A percentile compares a stretch with the other conserved stretches of the same genome.
Evolutionary conservation across 2,329 filamentous ascomycete species (phyloP).

Genomic region (Rutstroemia sp.): DNA sequence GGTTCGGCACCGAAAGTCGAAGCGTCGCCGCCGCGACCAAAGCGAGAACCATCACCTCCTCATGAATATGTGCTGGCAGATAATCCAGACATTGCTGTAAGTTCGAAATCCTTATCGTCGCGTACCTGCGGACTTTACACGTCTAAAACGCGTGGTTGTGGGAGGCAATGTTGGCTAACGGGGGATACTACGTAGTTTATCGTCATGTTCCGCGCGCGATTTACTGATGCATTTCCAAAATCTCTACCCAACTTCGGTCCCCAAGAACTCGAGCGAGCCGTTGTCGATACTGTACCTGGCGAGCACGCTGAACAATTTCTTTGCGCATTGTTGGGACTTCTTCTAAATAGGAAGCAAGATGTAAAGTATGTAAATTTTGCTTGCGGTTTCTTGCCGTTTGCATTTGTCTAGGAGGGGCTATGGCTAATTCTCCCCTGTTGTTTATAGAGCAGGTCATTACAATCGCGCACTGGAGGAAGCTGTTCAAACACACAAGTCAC

Average conservation of each 20-base stretch:
- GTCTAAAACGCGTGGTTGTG: slow-evolving; percentile 44
- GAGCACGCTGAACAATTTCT: slow-evolving; percentile 82
- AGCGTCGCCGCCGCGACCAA: slow-evolving; percentile 58
- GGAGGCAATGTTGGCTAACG: slow-evolving; percentile 25
- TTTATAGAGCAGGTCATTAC: slow-evolving; percentile 76
- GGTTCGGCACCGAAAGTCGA: slow-evolving; percentile 44
- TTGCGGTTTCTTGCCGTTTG: not conserved
- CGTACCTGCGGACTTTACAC: slow-evolving; percentile 35
- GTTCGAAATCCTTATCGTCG: slow-evolving; percentile 40
- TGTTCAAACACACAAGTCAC: slow-evolving; percentile 71
- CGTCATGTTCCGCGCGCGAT: slow-evolving; percentile 94
- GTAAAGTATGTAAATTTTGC: slow-evolving; percentile 68
- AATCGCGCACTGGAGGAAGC: slow-evolving; percentile 91
- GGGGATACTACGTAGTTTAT: slow-evolving; percentile 64
- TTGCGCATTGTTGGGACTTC: slow-evolving; percentile 78
- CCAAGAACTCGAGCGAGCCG: slow-evolving; percentile 86
- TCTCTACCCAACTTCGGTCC: slow-evolving; percentile 85
- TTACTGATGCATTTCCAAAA: slow-evolving; percentile 81
- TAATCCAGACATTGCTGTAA: slow-evolving; percentile 84
- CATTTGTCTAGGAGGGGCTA: not conserved
- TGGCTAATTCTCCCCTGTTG: slow-evolving; percentile 18
- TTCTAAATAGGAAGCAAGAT: slow-evolving; percentile 96
- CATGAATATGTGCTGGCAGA: slow-evolving; percentile 88
- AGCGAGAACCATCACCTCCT: slow-evolving; percentile 78
- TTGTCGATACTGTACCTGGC: slow-evolving; percentile 70